Base-by-base conservation (phyloP, 1,284 basidiomycete species). In the Vanrija sp. region DNA sequence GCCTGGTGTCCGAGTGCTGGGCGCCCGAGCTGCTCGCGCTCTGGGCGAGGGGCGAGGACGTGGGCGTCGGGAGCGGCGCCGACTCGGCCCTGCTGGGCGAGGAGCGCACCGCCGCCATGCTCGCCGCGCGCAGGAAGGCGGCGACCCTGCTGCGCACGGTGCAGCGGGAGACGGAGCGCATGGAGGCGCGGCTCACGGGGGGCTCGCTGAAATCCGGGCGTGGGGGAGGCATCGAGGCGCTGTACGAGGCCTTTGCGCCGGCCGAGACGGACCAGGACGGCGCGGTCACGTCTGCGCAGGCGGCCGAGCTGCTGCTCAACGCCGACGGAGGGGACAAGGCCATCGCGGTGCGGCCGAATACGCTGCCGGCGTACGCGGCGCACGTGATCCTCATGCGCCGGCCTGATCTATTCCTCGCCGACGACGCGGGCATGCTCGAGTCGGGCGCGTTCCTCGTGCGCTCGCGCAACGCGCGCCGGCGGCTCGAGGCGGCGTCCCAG, bases 371-470 rank as follows among this genome's bases (percentile, higher is more conserved):
- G 9, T 82, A 88, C 57, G 89, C 87, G 0, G 79, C 86, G 0
- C 91, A 96, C 73, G 81, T 81, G 52, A 81, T 85, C 56, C 75
- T 97, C 58, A 87, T 95, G 83, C 71, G 77, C 9, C 76, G 82
- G 14, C 70, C 84, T 1, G 66, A 81, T 18, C 75, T 85, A 45
- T 98, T 89, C 62, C 68, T 87, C 19, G 83, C 85, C 0, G 80
- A 84, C 48, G 71, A 78, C 20, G 71, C 76, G 27, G 75, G 78
- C 36, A 88, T 89, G 72, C 78, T 83, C 41, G 64, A 76, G 14
- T 79, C 78, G 4, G 83, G 85, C 47, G 76, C 67, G 0, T 92
- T 94, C 75, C 69, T 80, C 36, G 82, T 94, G 37, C 84, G 92
- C 3, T 87, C 88, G 1, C 72, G 77, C 25, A 75, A 77, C 0